A percentile compares a stretch with the other conserved stretches of the same genome.
These are phyloP conservation scores for Calophaca sinica DNA, from an alignment of 306 rosid species.

Conservation along the genomic window DNA sequence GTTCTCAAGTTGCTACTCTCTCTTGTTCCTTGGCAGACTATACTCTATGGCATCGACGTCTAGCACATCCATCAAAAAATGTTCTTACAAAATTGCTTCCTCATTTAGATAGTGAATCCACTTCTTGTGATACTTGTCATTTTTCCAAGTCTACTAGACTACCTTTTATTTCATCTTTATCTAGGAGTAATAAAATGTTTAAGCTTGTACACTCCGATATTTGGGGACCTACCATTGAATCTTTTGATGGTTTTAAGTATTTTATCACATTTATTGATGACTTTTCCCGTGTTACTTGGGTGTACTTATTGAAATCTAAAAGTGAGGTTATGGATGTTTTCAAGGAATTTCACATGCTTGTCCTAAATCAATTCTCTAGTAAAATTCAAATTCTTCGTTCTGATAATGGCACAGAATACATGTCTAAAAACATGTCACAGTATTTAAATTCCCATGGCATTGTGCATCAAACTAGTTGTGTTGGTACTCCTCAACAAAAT, in stretches of 20 bases:
- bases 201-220: constrained; percentile 26
- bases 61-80: too few species aligned
- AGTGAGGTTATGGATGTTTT: neutral
- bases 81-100: neutral
- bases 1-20: too few species aligned
- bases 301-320: neutral
- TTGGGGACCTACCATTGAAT: constrained; percentile 23
- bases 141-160: neutral
- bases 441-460: neutral
- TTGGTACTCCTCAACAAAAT: too few species aligned
- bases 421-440: neutral
- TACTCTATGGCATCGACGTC: too few species aligned
- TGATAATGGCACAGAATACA: neutral
- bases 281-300: constrained; percentile 5
- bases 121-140: constrained; percentile 27
- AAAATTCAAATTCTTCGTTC: neutral
- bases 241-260: constrained; percentile 3
- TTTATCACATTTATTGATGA: constrained; percentile 8
- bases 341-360: neutral
- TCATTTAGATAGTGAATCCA: neutral
- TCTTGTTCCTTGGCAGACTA: too few species aligned
- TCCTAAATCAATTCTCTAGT: too few species aligned
- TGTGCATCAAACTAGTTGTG: too few species aligned
- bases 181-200: neutral
- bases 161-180: constrained; percentile 1